Evolutionary conservation across 2,329 filamentous ascomycete genomes (phyloP).

Genomic region (Sclerotinia minor): DNA sequence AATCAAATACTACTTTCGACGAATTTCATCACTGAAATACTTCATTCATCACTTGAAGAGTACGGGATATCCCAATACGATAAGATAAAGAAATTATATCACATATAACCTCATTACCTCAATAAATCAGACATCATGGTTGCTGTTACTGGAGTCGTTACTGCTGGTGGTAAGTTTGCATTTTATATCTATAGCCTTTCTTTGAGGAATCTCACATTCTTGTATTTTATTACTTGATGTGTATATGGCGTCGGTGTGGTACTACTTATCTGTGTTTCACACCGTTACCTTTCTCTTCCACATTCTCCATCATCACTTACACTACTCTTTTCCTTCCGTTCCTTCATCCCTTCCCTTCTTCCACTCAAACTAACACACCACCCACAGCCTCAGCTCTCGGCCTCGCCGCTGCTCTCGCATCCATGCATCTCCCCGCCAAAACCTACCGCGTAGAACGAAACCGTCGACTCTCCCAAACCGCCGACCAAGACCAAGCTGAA

Average conservation of each 20-base stretch:
- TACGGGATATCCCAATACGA: neutral
- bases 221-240: neutral
- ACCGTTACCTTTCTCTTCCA: no score
- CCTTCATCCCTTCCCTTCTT: no score
- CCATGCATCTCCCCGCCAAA: constrained; percentile 23
- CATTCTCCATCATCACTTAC: neutral
- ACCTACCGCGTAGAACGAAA: constrained; percentile 21
- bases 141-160: constrained; percentile 23
- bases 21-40: neutral
- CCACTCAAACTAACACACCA: neutral
- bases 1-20: neutral
- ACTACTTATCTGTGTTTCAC: neutral
- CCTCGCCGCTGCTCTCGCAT: constrained; percentile 21
- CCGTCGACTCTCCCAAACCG: constrained; percentile 19
- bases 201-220: neutral
- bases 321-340: no score
- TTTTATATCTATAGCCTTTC: neutral
- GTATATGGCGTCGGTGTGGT: neutral
- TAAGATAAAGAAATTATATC: neutral
- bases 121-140: constrained; percentile 21
- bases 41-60: neutral
- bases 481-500: constrained; percentile 8
- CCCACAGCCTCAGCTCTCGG: constrained; percentile 18
- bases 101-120: no score
- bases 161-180: constrained; percentile 21